These are phyloP conservation scores for Magnusiomyces suaveolens DNA, from an alignment of 1,139 yeast species.

Conservation along the genomic window DNA sequence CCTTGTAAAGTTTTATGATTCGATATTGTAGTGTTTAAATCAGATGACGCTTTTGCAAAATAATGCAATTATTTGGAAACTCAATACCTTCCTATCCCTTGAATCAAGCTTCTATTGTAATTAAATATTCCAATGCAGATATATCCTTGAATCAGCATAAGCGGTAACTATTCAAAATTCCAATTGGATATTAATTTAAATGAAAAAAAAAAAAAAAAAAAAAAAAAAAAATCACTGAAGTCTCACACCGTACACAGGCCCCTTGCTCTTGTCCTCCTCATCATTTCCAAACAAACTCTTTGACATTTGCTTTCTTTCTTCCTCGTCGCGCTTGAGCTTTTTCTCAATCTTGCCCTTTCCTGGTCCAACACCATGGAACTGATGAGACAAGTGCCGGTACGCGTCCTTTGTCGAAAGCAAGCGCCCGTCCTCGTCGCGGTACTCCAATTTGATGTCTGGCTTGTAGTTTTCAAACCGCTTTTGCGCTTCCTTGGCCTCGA, in stretches of 20 bases:
- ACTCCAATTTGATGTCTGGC: constrained; percentile 56
- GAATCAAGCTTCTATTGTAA: too few relatives aligned
- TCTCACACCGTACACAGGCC: constrained; percentile 14
- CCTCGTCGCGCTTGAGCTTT: constrained; percentile 32
- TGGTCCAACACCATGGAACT: constrained; percentile 66
- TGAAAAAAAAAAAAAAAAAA: neutral
- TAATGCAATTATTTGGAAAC: too few relatives aligned
- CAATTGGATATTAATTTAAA: too few relatives aligned
- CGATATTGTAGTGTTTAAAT: too few relatives aligned
- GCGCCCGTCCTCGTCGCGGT: constrained; percentile 65
- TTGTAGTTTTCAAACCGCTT: constrained; percentile 41
- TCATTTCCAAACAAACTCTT: constrained; percentile 20
- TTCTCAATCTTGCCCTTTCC: constrained; percentile 38
- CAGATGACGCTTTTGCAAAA: too few relatives aligned
- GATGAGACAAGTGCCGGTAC: constrained; percentile 72
- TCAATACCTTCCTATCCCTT: too few relatives aligned
- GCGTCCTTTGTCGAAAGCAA: constrained; percentile 65
- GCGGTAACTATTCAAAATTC: too few relatives aligned
- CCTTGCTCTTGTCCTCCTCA: constrained; percentile 5
- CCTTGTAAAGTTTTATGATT: too few relatives aligned
- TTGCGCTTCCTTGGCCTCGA: constrained; percentile 28
- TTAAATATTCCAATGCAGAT: too few relatives aligned
- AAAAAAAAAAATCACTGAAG: constrained; percentile 8
- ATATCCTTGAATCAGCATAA: too few relatives aligned
- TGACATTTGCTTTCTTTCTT: constrained; percentile 26